phyloP scores from a whole-genome alignment of 345 rosid species.

The Pelargonium nanum region DNA sequence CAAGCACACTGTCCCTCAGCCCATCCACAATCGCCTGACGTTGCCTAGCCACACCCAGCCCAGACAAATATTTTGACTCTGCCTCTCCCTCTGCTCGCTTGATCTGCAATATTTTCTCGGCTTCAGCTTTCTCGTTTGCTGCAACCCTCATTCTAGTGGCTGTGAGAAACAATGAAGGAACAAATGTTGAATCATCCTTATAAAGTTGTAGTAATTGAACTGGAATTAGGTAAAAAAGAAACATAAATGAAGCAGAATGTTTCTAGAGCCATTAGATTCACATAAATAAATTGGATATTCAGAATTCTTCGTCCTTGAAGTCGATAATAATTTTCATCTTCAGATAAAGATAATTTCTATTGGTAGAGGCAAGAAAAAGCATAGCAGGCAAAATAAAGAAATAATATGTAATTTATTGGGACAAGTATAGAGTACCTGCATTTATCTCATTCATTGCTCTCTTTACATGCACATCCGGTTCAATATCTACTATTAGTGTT shows the following conservation, averaged over 20 bases:
- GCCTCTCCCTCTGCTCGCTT: constrained; percentile 67
- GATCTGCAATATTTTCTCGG: constrained; percentile 59
- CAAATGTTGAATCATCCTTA: no score
- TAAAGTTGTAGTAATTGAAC: no score
- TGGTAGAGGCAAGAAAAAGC: not conserved
- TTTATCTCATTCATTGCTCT: constrained; percentile 75
- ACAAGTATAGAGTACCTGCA: constrained; percentile 31
- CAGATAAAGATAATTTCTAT: no score
- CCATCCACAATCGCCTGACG: constrained; percentile 67
- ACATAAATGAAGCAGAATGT: no score
- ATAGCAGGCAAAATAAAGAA: not conserved
- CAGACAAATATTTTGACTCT: constrained; percentile 51
- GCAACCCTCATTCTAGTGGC: constrained; percentile 61
- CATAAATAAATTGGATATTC: no score
- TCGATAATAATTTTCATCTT: no score
- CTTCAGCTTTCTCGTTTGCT: constrained; percentile 54
- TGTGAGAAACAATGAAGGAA: constrained; percentile 5
- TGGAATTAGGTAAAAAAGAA: no score
- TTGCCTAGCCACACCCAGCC: constrained; percentile 54
- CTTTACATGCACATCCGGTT: constrained; percentile 71
- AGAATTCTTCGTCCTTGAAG: no score
- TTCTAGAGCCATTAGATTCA: no score
- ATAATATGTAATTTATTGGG: not conserved
- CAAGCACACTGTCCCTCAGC: constrained; percentile 55
- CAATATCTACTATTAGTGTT: constrained; percentile 69